Evolutionary conservation across 2,329 filamentous ascomycete species (phyloP), one percentile per base, ranked within the genome.

Genomic region (Diaporthe citrichinensis): DNA sequence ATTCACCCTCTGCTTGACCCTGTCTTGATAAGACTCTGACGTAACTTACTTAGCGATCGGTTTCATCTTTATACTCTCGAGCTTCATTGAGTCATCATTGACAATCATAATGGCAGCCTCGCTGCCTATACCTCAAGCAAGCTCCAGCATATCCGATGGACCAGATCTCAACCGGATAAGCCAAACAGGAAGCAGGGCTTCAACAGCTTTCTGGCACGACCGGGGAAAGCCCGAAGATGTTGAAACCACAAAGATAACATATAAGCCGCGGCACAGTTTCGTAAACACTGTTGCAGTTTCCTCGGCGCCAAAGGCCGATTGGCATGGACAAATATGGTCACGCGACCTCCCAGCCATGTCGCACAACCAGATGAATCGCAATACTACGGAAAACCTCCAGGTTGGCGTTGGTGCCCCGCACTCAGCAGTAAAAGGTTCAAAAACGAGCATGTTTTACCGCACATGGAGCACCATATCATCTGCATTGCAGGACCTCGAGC

Each of bases 141-240:
- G 1, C 2, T 8, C 3, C 20, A 44, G n/a, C 5, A 2, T 17
- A 34, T 17, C 23, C 59, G 34, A 44, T 23, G n/a, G 3, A 62
- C 9, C 61, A 36, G 9, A 17, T 14, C 3, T 36, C 20, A n/a
- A 8, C 12, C 61, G 44, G 15, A 36, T 7, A 17, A 67, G 28
- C 25, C 61, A 67, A 31, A 31, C 41, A 49, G 9, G 2, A 15
- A 67, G 61, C 25, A 67, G 17, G 20, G 61, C 61, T 23, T 49
- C 61, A 9, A 49, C 44, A 6, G 41, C 44, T n/a, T 67, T 49
- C 28, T 67, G 61, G 61, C 61, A 67, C 31, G 61, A 67, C 41
- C 44, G 28, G 3, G 61, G 41, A 25, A 67, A 25, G 8, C 28
- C 61, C 17, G 61, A 49, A 34, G 61, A 67, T 14, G 6, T 34